Conservation (phyloP, 345 rosid species). For the Kandelia obovata region DNA sequence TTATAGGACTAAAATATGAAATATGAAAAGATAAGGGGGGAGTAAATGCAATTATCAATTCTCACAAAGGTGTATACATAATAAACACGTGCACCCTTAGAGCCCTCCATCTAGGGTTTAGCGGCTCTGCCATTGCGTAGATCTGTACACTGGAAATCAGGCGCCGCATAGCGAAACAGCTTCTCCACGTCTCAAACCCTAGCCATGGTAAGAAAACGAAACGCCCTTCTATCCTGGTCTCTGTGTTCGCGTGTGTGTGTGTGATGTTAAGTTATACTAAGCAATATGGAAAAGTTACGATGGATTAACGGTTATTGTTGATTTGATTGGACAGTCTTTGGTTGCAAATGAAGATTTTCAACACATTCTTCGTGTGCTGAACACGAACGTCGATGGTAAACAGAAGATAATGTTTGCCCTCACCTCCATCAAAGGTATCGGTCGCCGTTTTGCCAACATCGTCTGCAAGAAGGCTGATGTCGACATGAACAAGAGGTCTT, state of each 20-base stretch:
- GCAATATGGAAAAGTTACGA: no score
- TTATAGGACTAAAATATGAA: no score
- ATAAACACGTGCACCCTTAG: no score
- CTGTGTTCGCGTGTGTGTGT: no score
- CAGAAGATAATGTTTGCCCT: conserved; percentile 38
- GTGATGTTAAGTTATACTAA: no score
- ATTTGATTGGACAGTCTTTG: conserved; percentile 14
- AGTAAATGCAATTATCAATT: no score
- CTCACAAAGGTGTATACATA: no score
- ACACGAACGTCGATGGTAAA: conserved; percentile 34
- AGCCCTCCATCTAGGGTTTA: conserved; percentile 14
- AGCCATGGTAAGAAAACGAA: conserved; percentile 19
- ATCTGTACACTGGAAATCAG: not conserved
- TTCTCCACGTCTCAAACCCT: conserved; percentile 10
- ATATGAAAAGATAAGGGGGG: no score
- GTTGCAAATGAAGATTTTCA: conserved; percentile 33
- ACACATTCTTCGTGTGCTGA: conserved; percentile 37
- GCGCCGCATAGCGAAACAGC: conserved; percentile 9
- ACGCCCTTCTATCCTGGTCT: no score
- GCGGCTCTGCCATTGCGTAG: not conserved
- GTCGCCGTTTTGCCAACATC: conserved; percentile 36
- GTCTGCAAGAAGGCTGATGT: conserved; percentile 36
- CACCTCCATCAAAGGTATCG: conserved; percentile 37
- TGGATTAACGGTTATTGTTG: not conserved
- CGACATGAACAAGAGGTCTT: conserved; percentile 34